Evolutionary conservation across 73 alveolate species (phyloP).

Genomic region (Uronychia setigera): DNA sequence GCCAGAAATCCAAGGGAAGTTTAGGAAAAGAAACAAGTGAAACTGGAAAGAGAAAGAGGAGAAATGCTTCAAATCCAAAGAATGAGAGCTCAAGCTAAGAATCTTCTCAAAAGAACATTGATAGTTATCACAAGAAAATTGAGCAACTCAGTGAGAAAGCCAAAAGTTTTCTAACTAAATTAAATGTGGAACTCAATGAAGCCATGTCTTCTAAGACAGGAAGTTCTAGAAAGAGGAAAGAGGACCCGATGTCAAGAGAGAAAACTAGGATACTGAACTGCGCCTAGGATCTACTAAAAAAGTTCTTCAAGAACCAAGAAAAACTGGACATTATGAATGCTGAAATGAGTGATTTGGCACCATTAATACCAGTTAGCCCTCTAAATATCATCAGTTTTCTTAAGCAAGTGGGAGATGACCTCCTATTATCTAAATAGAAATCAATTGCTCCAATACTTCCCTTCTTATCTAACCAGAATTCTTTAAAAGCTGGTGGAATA

Average conservation of each 20-base stretch:
- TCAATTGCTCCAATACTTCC: neutral
- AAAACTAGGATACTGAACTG: neutral
- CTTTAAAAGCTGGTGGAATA: neutral
- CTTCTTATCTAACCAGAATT: neutral
- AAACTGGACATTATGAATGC: neutral
- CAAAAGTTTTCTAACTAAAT: neutral
- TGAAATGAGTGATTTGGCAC: neutral
- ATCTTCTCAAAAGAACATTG: neutral
- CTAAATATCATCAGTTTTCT: neutral
- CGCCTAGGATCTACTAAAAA: neutral
- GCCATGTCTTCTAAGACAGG: neutral
- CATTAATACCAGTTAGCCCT: neutral
- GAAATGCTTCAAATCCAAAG: no score
- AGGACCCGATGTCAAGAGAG: neutral
- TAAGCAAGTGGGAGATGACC: neutral
- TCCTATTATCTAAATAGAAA: neutral
- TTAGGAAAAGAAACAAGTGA: no score
- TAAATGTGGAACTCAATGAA: neutral
- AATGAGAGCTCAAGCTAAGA: no score
- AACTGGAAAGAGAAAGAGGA: no score
- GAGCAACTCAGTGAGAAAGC: neutral
- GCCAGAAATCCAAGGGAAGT: no score
- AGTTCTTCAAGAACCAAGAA: neutral
- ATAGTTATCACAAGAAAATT: neutral
- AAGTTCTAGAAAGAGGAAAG: neutral